These are phyloP conservation scores for Metarhizium guizhouense DNA, from an alignment of 2,329 filamentous ascomycete genomes.

Conservation along the genomic window DNA sequence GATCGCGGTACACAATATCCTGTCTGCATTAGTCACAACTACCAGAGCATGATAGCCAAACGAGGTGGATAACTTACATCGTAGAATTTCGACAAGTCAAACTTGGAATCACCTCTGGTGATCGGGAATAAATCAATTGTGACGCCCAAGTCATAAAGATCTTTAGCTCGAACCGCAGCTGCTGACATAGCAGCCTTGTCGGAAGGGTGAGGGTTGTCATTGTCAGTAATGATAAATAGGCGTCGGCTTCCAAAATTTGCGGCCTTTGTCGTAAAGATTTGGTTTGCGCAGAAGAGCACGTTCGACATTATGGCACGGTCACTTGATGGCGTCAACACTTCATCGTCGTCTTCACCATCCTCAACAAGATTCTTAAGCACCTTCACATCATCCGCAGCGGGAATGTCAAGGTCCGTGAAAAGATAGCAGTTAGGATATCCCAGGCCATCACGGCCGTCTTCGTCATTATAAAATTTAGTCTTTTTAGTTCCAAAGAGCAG, in stretches of 20 bases:
- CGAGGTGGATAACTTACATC: constrained; percentile 49
- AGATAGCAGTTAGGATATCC: constrained; percentile 90
- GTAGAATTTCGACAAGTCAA: constrained; percentile 82
- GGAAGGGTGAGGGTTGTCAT: constrained; percentile 71
- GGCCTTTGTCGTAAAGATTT: constrained; percentile 91
- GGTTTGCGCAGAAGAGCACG: constrained; percentile 88
- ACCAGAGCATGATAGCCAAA: background rate
- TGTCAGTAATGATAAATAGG: constrained; percentile 93
- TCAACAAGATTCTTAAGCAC: constrained; percentile 66
- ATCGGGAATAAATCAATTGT: constrained; percentile 91
- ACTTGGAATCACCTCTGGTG: constrained; percentile 57
- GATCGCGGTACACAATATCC: constrained; percentile 85
- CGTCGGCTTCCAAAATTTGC: constrained; percentile 88
- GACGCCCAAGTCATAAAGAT: constrained; percentile 88
- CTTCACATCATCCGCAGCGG: constrained; percentile 80
- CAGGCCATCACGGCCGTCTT: constrained; percentile 48
- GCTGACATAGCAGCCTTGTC: constrained; percentile 66
- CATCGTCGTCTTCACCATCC: constrained; percentile 61
- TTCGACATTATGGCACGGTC: constrained; percentile 75
- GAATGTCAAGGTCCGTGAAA: constrained; percentile 78
- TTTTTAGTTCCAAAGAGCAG: constrained; percentile 83
- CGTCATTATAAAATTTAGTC: constrained; percentile 66
- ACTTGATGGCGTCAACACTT: constrained; percentile 60
- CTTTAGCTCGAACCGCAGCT: constrained; percentile 81
- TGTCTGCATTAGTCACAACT: constrained; percentile 21